Evolutionary conservation across 1,284 basidiomycete species (phyloP).

Genomic region (Ustilago hordei): DNA sequence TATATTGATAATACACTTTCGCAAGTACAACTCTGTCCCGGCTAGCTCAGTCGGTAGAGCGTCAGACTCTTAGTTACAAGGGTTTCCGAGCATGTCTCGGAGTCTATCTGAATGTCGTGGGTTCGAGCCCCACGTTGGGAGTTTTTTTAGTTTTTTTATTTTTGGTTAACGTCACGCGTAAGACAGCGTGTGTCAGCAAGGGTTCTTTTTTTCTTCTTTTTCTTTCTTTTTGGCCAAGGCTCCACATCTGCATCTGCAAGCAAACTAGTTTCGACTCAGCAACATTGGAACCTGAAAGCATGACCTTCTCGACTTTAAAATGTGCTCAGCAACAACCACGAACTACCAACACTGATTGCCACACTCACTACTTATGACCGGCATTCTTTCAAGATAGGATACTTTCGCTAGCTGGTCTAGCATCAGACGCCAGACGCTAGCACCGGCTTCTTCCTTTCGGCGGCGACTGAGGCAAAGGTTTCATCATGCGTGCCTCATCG

Average conservation of each 20-base stretch:
- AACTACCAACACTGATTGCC: neutral
- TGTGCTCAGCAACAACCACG: neutral
- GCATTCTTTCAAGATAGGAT: neutral
- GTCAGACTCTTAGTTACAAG: conserved; percentile 68
- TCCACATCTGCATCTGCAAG: conserved; percentile 3
- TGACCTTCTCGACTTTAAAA: neutral
- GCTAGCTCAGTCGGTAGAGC: conserved; percentile 70
- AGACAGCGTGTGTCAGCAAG: neutral
- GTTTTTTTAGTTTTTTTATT: conserved; percentile 36
- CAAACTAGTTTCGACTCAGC: neutral
- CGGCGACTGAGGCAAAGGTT: neutral
- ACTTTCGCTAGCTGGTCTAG: neutral
- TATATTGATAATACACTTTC: too few relatives aligned
- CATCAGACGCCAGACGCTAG: neutral
- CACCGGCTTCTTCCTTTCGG: neutral
- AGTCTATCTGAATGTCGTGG: conserved; percentile 66
- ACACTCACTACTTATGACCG: neutral
- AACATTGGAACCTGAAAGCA: conserved; percentile 18
- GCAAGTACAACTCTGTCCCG: conserved; percentile 48
- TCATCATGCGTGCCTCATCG: conserved; percentile 30
- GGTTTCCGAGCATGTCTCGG: conserved; percentile 41
- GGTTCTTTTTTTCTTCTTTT: neutral
- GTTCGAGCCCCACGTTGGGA: conserved; percentile 69
- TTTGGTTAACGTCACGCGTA: neutral
- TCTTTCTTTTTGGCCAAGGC: neutral